phyloP scores from a whole-genome alignment of 345 rosid genomes.

The Geranium brycei region DNA sequence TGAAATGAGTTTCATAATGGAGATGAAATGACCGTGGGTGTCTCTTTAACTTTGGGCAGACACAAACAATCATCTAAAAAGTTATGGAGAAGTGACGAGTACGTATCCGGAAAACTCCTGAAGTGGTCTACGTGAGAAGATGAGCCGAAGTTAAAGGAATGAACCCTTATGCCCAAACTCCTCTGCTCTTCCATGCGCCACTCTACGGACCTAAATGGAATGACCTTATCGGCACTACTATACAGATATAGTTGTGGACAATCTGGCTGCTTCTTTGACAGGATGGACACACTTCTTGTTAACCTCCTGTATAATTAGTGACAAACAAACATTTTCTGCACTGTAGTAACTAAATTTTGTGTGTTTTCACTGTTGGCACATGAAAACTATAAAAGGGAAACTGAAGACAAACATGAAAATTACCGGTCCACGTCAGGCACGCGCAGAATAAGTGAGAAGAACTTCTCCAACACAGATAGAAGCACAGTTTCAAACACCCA shows the following conservation, averaged over 20 bases:
- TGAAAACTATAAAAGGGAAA: neutral
- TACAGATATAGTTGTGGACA: conserved; percentile 85
- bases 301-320: conserved; percentile 45
- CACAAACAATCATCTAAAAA: conserved; percentile 43
- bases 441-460: conserved; percentile 36
- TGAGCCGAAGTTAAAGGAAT: conserved; percentile 38
- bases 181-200: conserved; percentile 34
- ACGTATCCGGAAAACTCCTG: conserved; percentile 44
- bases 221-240: conserved; percentile 62
- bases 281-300: conserved; percentile 19
- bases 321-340: neutral
- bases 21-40: neutral
- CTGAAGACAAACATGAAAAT: conserved; percentile 3
- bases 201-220: conserved; percentile 52
- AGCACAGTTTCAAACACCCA: conserved; percentile 29
- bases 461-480: conserved; percentile 43
- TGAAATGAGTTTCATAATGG: too few relatives aligned
- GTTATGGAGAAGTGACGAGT: conserved; percentile 38
- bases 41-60: conserved; percentile 26
- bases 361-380: too few relatives aligned
- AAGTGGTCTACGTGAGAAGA: conserved; percentile 91
- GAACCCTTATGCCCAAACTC: conserved; percentile 44
- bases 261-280: conserved; percentile 38
- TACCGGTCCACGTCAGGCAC: conserved; percentile 54
- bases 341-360: neutral